phyloP scores from a whole-genome alignment of 2,329 filamentous ascomycete genomes.

The Cryphonectria naterciae region DNA sequence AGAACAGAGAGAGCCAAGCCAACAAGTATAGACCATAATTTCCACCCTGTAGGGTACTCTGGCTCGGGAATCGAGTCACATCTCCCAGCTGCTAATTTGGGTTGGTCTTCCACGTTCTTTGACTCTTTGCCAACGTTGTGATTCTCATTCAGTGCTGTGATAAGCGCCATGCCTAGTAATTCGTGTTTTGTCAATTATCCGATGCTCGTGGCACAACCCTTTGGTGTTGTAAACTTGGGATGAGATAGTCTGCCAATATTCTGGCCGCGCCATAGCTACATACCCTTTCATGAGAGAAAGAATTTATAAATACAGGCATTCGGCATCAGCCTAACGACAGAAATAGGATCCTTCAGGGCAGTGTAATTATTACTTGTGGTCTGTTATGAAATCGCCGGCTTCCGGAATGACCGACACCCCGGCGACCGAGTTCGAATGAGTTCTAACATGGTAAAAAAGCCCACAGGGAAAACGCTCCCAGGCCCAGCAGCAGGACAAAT shows the following conservation, averaged over 20 bases:
- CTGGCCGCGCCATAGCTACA: background rate
- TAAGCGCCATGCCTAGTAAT: background rate
- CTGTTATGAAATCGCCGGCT: background rate
- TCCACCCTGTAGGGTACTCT: slow-evolving; percentile 4
- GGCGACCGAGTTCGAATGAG: background rate
- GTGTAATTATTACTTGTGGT: background rate
- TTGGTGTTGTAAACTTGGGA: background rate
- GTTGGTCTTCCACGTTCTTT: background rate
- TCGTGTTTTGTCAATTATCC: background rate
- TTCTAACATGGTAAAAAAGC: background rate
- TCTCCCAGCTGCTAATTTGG: background rate
- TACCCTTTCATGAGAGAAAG: background rate
- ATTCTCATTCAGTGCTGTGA: background rate
- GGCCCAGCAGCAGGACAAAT: background rate
- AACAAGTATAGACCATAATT: background rate
- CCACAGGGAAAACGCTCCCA: background rate
- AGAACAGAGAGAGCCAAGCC: background rate
- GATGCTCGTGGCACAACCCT: background rate
- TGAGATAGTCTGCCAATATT: background rate
- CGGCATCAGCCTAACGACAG: background rate
- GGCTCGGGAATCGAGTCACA: background rate
- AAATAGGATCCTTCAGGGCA: background rate
- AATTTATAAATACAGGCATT: background rate
- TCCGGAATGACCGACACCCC: background rate
- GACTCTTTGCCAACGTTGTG: background rate